Evolutionary conservation across 345 rosid genomes (phyloP).

Genomic region (Cardamine occulta): DNA sequence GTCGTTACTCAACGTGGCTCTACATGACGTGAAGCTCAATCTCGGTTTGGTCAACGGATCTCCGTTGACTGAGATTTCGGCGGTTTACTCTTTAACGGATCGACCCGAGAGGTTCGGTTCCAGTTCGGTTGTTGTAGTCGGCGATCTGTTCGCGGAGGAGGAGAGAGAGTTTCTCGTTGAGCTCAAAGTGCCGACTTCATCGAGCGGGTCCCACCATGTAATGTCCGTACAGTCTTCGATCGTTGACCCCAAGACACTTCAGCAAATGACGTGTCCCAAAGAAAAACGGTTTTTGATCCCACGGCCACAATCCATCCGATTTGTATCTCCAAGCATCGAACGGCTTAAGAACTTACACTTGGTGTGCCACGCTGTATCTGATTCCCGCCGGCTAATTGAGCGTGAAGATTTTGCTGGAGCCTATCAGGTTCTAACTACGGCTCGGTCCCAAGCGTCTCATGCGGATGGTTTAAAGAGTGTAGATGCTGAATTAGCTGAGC

Average conservation of each 20-base stretch:
- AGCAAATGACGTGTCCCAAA: conserved; percentile 48
- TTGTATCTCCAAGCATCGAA: conserved; percentile 48
- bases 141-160: conserved; percentile 72
- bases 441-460: conserved; percentile 63
- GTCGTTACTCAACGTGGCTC: conserved; percentile 53
- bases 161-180: conserved; percentile 79
- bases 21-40: conserved; percentile 62
- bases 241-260: conserved; percentile 55
- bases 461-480: conserved; percentile 58
- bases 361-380: conserved; percentile 71
- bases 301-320: conserved; percentile 55
- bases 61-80: conserved; percentile 59
- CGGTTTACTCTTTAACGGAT: conserved; percentile 61
- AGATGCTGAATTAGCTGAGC: conserved; percentile 70
- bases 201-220: conserved; percentile 57
- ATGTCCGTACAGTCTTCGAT: conserved; percentile 68
- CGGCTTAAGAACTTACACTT: conserved; percentile 71
- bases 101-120: conserved; percentile 51
- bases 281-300: conserved; percentile 61
- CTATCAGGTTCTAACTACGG: conserved; percentile 58
- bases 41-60: conserved; percentile 68
- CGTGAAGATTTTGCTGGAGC: conserved; percentile 65
- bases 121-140: conserved; percentile 52
- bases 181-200: conserved; percentile 54
- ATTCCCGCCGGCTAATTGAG: conserved; percentile 63